Base-by-base conservation (phyloP, 2,329 filamentous ascomycete species). In the Verticillium tricorpus region DNA sequence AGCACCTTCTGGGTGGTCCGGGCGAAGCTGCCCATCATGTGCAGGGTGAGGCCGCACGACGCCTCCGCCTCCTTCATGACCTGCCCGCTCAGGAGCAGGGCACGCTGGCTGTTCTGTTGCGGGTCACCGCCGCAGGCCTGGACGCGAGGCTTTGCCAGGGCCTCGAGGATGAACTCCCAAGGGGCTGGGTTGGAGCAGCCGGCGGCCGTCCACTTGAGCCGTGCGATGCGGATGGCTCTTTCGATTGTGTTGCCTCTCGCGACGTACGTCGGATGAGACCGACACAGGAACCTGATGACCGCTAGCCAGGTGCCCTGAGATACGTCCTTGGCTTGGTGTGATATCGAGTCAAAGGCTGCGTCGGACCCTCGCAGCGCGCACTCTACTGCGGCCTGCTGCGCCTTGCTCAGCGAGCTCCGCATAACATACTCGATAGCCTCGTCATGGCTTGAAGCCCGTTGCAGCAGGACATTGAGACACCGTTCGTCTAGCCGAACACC, bases 401-500 rank as follows among this genome's bases (percentile, higher is more conserved):
- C 15, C 19, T 52, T 19, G 19, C 56, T 35, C 45, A 64, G 19
- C 22, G 34, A 50, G 32, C 64, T 65, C 22, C 58, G 63, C 1
- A 78, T 75, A 7, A 79, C 69, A 19, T 67, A 60, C 45, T 62
- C 37, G n/a, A 73, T 65, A 4, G 66, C 64, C 12, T 68, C 63
- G 25, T 67, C 60, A 52, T 68, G 31, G 6, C 31, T 58, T 12
- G 58, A 22, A 14, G 64, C 59, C 2, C 59, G 39, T 17, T 54
- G 59, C 12, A 67, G 57, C 17, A 67, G 64, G 15, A 58, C 39
- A 25, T 61, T 40, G 25, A 68, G 50, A 11, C 14, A 39, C 22
- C 34, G 40, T 19, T 28, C 25, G 19, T 70, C 63, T 8, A 77
- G 63, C 3, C 67, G 68, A 22, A 89, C 69, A 1, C 80, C 78